Evolutionary conservation across 202 grass and related monocot species (phyloP), one percentile per base, ranked within the genome.

Genomic region (Elaeis oleifera): DNA sequence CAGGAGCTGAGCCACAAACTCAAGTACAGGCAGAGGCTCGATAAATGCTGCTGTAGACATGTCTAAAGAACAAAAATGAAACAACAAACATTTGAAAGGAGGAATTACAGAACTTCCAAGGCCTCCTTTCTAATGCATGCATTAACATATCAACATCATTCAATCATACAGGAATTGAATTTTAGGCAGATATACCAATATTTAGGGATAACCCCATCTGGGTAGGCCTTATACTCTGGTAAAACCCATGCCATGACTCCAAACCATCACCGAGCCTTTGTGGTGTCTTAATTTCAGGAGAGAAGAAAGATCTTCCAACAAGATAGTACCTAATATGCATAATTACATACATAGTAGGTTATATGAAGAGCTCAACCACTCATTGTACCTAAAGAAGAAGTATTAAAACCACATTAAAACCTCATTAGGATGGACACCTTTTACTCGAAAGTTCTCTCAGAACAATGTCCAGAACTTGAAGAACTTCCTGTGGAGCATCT

Each of bases 241-340:
- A 90, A 67, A 90, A 88, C 44, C 90, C 90, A 2, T 44, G 71
- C 90, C 81, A 95, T 53, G 55, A 71, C 5, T 75, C 44, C 3
- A 80, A 52, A 55, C 86, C 90, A 25, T 21, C 20, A 14, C 70
- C 69, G 0, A 90, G 72, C 2, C 68, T 1, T 5, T 0, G 60
- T 0, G 18, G 6, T 19, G 23, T 3, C 1, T 3, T 9, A 86
- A 24, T 17, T 6, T 31, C 9, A 3, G 28, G 49, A 19, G 90
- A 95, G 60, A 85, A 95, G 61, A 87, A 90, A 9, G 85, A 90
- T 18, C 80, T 84, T 16, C 90, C 83, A 67, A 73, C 59, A 22
- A 79, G 5, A 26, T 16, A 18, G 61, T 79, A 66, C 56, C 49
- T 64, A 8, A 23, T 59, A 53, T 31, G 3, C 36, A 44, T 44